phyloP scores from a whole-genome alignment of 2,329 filamentous ascomycete species.

The Phaeosphaeria sp. region DNA sequence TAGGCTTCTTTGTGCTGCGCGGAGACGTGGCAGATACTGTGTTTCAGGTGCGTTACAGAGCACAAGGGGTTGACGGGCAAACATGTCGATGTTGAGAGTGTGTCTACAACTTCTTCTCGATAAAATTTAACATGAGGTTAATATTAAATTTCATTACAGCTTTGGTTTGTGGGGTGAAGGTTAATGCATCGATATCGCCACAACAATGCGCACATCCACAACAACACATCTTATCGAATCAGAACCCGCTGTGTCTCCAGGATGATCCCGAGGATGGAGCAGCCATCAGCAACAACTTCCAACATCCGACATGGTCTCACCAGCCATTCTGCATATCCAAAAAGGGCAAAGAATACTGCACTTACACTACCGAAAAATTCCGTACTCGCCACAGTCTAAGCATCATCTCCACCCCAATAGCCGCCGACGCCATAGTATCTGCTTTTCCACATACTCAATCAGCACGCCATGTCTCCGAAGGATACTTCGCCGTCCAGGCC shows the following conservation, averaged over 20 bases:
- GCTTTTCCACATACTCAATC: constrained; percentile 11
- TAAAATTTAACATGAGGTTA: not conserved
- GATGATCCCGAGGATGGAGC: not conserved
- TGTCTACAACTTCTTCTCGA: constrained; percentile 2
- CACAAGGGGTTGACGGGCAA: constrained; percentile 6
- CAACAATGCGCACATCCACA: constrained; percentile 16
- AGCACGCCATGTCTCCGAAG: not conserved
- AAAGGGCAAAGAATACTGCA: constrained; percentile 22
- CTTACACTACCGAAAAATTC: constrained; percentile 18
- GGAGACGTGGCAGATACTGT: not conserved
- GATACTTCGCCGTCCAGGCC: constrained; percentile 17
- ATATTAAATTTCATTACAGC: not conserved
- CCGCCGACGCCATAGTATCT: constrained; percentile 18
- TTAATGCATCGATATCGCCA: constrained; percentile 3
- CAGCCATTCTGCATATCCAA: constrained; percentile 18
- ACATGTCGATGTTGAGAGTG: constrained; percentile 7
- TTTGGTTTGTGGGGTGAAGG: constrained; percentile 8
- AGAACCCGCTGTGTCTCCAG: constrained; percentile 13
- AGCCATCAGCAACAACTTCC: not conserved
- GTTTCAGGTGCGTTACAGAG: constrained; percentile 31
- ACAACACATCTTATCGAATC: constrained; percentile 12
- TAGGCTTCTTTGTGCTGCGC: not conserved
- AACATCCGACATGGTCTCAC: constrained; percentile 19
- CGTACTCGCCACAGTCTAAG: constrained; percentile 24
- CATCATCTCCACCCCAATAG: constrained; percentile 25